A percentile compares a stretch with the other conserved stretches of the same genome.
These are phyloP conservation scores for Neoboletus brunneissimus DNA, from an alignment of 768 basidiomycete genomes.

Conservation along the genomic window DNA sequence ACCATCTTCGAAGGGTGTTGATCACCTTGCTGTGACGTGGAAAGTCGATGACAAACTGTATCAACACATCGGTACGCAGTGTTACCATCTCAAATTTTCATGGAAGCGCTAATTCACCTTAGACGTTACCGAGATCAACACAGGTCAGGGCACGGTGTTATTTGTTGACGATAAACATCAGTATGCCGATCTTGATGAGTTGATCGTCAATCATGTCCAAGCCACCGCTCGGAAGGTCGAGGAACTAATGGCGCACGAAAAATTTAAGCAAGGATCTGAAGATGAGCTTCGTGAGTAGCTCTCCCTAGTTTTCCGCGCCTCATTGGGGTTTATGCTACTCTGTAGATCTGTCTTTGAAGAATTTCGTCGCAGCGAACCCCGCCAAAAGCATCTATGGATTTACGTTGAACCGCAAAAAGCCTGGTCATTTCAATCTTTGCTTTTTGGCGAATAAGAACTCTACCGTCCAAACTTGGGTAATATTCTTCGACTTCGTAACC, in stretches of 20 bases:
- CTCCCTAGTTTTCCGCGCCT: background rate
- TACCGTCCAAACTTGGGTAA: conserved; percentile 87
- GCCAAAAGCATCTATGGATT: conserved; percentile 96
- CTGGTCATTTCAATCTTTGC: conserved; percentile 91
- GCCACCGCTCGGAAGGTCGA: conserved; percentile 91
- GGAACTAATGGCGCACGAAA: conserved; percentile 92
- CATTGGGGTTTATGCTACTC: background rate
- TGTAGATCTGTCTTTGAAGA: conserved; percentile 81
- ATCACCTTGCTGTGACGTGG: conserved; percentile 98
- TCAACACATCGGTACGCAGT: conserved; percentile 85
- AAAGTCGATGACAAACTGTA: conserved; percentile 95
- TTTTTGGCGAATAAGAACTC: conserved; percentile 93
- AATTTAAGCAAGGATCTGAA: conserved; percentile 85
- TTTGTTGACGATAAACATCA: conserved; percentile 74
- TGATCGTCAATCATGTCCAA: conserved; percentile 96
- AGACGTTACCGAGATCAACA: conserved; percentile 84
- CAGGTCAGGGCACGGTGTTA: conserved; percentile 66
- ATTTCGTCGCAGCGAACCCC: conserved; percentile 90
- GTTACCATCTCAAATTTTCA: background rate
- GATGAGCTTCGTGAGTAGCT: conserved; percentile 82
- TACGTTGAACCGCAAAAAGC: conserved; percentile 80
- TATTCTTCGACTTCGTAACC: background rate
- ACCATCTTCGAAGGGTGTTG: conserved; percentile 89
- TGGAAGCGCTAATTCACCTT: conserved; percentile 5
- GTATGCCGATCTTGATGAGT: conserved; percentile 92